Evolutionary conservation across 1,284 basidiomycete genomes (phyloP), one percentile per base, ranked within the genome.

Genomic region (Kalmanozyma brasiliensis): DNA sequence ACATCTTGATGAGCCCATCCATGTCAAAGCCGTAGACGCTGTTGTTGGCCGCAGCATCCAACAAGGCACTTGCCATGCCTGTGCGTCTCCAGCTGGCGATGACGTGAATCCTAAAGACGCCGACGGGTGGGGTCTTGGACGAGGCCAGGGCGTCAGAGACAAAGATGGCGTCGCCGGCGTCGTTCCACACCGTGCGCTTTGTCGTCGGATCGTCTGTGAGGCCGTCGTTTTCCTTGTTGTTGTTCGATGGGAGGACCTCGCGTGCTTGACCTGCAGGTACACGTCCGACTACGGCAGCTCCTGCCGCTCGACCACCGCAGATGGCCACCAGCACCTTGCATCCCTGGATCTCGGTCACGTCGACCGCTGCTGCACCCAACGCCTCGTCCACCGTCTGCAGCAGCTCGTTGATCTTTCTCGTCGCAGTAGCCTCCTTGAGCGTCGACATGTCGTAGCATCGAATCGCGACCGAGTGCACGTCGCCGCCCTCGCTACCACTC

Each of bases 31-130:
- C 77, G 44, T 79, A 79, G 22, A 77, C 57, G 40, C 64, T 68
- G 55, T 70, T 61, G 38, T 68, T 53, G 13, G 74, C 61, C 17
- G 73, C 69, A 19, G 74, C 64, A 20, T 78, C 74, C 17, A 79
- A 49, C 40, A 79, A 48, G 16, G 41, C 49, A 33, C 47, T 55
- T 14, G 61, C 77, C 35, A 79, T 24, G 8, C 77, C 76, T 17
- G 53, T 49, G 14, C 77, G 70, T 29, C 77, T 48, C 44, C 61
- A 58, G 33, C 23, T 33, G 8, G 74, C 53, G 32, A 78, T 60
- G 11, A 77, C 69, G 56, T 76, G 59, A 42, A 79, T 78, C 8
- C 77, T 62, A 45, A 75, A 73, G 8, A 79, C 46, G 8, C 70
- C 77, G 0, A 79, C 40, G 3, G 74, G 73, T 16, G 74, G 74